phyloP scores from a whole-genome alignment of 495 filamentous ascomycete genomes.

The Clohesyomyces aquaticus region DNA sequence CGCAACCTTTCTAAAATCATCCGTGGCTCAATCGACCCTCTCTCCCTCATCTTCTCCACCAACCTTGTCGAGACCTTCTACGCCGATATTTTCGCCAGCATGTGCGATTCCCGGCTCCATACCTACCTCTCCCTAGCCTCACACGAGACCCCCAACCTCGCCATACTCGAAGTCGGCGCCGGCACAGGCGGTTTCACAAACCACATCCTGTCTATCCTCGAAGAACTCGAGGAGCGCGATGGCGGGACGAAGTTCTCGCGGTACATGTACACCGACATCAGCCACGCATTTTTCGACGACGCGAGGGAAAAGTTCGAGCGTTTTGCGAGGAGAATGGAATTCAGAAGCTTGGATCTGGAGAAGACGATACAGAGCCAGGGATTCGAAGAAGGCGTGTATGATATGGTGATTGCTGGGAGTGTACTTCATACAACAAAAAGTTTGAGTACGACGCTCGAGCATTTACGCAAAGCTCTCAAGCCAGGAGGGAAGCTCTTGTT shows the following conservation, averaged over 20 bases:
- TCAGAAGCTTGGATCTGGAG: background rate
- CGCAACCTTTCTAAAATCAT: background rate
- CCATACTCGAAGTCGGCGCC: slow-evolving; percentile 8
- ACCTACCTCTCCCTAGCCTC: background rate
- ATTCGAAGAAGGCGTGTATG: background rate
- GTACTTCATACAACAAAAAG: background rate
- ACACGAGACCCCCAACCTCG: background rate
- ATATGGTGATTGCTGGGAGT: background rate
- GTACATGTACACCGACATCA: slow-evolving; percentile 12
- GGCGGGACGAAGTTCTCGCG: background rate
- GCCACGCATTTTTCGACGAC: background rate
- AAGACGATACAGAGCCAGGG: background rate
- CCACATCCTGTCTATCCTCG: background rate
- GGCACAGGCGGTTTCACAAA: slow-evolving; percentile 1
- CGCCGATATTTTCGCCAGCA: background rate
- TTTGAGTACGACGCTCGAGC: background rate
- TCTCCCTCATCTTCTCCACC: background rate
- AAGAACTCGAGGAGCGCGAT: background rate
- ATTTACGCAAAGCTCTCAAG: background rate
- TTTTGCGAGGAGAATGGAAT: background rate
- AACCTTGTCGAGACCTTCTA: background rate
- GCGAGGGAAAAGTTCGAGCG: background rate
- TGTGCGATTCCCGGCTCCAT: background rate
- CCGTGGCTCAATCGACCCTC: background rate
- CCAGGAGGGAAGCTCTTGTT: slow-evolving; percentile 4